Evolutionary conservation across 176 grass and related monocot genomes (phyloP).

Genomic region (Phoenix dactylifera): DNA sequence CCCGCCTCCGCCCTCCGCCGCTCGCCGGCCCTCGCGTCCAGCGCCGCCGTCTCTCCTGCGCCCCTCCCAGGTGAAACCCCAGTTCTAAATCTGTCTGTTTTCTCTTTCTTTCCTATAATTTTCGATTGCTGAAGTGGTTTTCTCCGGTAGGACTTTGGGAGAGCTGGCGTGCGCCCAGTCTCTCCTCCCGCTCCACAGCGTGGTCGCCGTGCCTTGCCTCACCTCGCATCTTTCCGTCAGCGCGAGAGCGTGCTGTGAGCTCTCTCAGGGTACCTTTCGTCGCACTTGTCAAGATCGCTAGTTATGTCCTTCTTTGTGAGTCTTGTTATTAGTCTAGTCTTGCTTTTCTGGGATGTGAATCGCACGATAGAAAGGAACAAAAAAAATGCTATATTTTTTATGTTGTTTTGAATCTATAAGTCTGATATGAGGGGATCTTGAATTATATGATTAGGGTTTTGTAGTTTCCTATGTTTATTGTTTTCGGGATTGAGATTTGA

Average conservation of each 20-base stretch:
- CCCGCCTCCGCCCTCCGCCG: constrained; percentile 20
- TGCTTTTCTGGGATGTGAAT: no score
- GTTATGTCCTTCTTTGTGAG: constrained; percentile 15
- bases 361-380: no score
- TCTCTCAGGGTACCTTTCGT: constrained; percentile 96
- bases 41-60: constrained; percentile 22
- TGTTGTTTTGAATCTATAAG: no score
- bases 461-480: no score
- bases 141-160: constrained; percentile 40
- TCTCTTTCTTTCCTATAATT: not conserved
- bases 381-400: no score
- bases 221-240: constrained; percentile 50
- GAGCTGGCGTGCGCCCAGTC: constrained; percentile 39
- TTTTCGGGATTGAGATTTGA: constrained; percentile 4
- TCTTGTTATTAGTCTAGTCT: no score
- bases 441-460: no score
- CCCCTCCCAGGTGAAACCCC: constrained; percentile 39
- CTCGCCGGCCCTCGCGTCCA: constrained; percentile 18
- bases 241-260: constrained; percentile 75
- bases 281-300: constrained; percentile 99
- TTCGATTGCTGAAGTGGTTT: not conserved
- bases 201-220: constrained; percentile 28
- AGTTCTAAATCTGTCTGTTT: not conserved
- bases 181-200: constrained; percentile 33
- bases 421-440: no score